phyloP scores from a whole-genome alignment of 164 flowering plant species.

The Vitis cinerea region DNA sequence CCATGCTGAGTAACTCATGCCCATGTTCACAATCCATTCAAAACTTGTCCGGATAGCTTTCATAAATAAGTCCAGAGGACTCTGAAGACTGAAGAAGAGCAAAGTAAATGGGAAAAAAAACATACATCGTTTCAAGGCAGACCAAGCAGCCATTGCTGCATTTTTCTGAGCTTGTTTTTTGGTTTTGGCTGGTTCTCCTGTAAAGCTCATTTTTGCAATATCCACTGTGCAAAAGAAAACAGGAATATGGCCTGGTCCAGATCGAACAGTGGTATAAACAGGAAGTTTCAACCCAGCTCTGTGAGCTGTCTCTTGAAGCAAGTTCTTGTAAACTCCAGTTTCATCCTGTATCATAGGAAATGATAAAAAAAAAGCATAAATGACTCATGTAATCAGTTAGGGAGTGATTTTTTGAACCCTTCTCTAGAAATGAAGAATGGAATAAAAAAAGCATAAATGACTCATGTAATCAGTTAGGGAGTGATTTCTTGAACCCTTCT shows the following conservation, averaged over 20 bases:
- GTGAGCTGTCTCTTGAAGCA: conserved; percentile 13
- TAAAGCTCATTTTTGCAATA: conserved; percentile 23
- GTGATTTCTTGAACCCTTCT: no score
- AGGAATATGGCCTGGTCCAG: conserved; percentile 23
- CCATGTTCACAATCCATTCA: not conserved
- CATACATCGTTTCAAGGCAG: conserved; percentile 24
- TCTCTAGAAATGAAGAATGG: no score
- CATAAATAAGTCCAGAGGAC: not conserved
- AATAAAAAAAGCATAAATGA: not conserved
- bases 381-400: no score
- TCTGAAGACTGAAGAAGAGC: not conserved
- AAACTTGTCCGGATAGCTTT: not conserved
- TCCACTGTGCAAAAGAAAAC: conserved; percentile 25
- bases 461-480: no score
- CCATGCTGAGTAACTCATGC: not conserved
- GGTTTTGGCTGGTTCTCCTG: conserved; percentile 25
- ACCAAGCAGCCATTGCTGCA: conserved; percentile 31
- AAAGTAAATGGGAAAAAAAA: not conserved
- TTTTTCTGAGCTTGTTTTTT: conserved; percentile 31
- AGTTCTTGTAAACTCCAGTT: conserved; percentile 31
- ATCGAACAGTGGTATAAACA: conserved; percentile 23
- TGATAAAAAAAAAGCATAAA: conserved; percentile 4
- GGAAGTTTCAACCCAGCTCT: conserved; percentile 23
- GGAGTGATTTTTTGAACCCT: no score
- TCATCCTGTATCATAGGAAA: conserved; percentile 20